A percentile compares a stretch with the other conserved stretches of the same genome.
These are phyloP conservation scores for Aegilops bicornis DNA, from an alignment of 176 grass and related monocot species.

Conservation along the genomic window DNA sequence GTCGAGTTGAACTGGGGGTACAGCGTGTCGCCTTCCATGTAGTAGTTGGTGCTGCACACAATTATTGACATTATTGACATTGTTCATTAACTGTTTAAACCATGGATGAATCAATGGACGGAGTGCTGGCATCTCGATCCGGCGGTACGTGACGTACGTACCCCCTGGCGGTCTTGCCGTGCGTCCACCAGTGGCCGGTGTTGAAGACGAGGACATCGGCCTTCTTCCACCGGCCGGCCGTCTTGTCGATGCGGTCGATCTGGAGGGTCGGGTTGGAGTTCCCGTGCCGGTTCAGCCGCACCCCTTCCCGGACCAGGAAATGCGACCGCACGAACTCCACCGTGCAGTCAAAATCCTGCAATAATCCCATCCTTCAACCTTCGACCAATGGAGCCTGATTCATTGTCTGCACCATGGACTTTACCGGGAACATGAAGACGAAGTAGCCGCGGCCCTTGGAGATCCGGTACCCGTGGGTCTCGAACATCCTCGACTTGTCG, in stretches of 20 bases:
- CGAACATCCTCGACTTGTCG: conserved; percentile 81
- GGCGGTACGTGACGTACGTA: conserved; percentile 18
- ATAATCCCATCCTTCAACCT: not conserved
- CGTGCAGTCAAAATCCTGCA: conserved; percentile 77
- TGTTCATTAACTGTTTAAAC: not conserved
- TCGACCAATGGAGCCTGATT: not conserved
- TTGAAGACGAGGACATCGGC: conserved; percentile 90
- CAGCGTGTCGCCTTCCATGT: conserved; percentile 62
- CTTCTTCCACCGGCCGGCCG: conserved; percentile 72
- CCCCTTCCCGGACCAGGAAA: conserved; percentile 85
- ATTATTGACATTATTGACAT: too few species aligned
- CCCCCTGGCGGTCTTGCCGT: conserved; percentile 94
- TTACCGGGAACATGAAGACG: conserved; percentile 91
- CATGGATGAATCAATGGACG: not conserved
- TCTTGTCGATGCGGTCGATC: conserved; percentile 86
- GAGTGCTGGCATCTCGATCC: not conserved
- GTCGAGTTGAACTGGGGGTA: conserved; percentile 71
- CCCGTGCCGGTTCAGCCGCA: conserved; percentile 57
- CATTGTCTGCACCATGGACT: not conserved
- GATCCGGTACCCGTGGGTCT: conserved; percentile 85
- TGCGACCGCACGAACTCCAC: conserved; percentile 94
- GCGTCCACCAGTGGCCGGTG: conserved; percentile 98
- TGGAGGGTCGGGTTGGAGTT: conserved; percentile 84
- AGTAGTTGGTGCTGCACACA: conserved; percentile 72
- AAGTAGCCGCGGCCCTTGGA: conserved; percentile 92